Conservation (phyloP, 805 yeast species). For the Myxozyma udenii region DNA sequence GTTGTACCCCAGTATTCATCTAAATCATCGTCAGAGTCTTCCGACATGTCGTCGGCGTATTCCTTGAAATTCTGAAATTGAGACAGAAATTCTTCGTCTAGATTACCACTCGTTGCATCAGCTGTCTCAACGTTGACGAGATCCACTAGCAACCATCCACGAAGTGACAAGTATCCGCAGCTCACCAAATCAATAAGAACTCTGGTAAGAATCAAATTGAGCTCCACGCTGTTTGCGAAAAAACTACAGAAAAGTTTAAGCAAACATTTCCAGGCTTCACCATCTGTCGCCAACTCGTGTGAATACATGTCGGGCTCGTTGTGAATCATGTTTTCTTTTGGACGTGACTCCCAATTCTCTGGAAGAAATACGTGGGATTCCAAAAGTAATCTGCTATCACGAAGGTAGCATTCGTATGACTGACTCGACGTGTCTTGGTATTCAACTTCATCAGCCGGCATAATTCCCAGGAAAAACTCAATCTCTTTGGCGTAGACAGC, state of each 20-base stretch:
- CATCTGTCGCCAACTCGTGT: constrained; percentile 17
- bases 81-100: not conserved
- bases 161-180: constrained; percentile 32
- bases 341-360: not conserved
- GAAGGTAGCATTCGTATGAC: constrained; percentile 25
- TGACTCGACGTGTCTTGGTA: constrained; percentile 9
- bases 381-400: constrained; percentile 20
- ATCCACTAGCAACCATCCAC: constrained; percentile 29
- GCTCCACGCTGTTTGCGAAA: constrained; percentile 33
- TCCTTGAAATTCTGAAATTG: not conserved
- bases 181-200: constrained; percentile 31
- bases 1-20: constrained; percentile 27
- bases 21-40: constrained; percentile 10
- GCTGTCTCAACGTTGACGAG: constrained; percentile 22
- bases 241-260: constrained; percentile 18
- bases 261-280: constrained; percentile 13
- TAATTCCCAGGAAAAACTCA: constrained; percentile 17
- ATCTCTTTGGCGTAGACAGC: constrained; percentile 22
- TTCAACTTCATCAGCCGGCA: constrained; percentile 10
- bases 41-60: constrained; percentile 22
- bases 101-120: not conserved
- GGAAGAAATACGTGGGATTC: constrained; percentile 29
- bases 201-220: constrained; percentile 33
- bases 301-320: constrained; percentile 5
- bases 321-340: not conserved